Percentiles rank a stretch among this genome's conserved stretches.
phyloP scores from a whole-genome alignment of 495 filamentous ascomycete species.

The Podospora pseudoanserina region DNA sequence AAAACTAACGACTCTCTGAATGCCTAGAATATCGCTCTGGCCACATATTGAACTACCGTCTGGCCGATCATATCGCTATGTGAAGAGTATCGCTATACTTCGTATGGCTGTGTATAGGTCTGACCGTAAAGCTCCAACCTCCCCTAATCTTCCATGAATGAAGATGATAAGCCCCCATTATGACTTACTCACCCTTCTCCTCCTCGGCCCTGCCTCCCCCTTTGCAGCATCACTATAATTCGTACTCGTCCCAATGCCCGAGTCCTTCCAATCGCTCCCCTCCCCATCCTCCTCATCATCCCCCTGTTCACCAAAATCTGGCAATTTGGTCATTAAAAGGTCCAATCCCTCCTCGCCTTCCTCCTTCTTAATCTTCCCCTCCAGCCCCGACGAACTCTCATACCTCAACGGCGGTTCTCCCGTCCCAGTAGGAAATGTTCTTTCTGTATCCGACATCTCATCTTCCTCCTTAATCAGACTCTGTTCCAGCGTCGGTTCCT shows the following conservation, averaged over 20 bases:
- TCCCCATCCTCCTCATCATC: constrained; percentile 41
- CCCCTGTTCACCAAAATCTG: constrained; percentile 25
- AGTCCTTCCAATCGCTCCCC: constrained; percentile 33
- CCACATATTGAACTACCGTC: too few relatives aligned
- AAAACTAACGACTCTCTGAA: too few relatives aligned
- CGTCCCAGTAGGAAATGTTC: constrained; percentile 55
- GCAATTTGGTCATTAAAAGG: constrained; percentile 8
- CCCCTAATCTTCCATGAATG: neutral
- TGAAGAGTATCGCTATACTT: too few relatives aligned
- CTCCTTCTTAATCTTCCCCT: constrained; percentile 28
- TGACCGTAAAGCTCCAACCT: neutral
- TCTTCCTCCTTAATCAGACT: constrained; percentile 25
- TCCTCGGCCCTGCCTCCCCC: constrained; percentile 24
- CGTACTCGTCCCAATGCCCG: constrained; percentile 49
- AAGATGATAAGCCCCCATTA: neutral
- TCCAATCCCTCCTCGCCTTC: constrained; percentile 16
- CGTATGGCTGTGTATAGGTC: too few relatives aligned
- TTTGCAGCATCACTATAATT: constrained; percentile 40
- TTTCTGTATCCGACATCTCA: constrained; percentile 33
- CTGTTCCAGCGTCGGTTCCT: neutral
- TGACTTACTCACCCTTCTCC: constrained; percentile 10
- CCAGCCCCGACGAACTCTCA: constrained; percentile 4
- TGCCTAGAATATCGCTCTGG: too few relatives aligned
- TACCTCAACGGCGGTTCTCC: constrained; percentile 49
- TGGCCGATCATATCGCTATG: too few relatives aligned